Base-by-base conservation (phyloP, 768 basidiomycete species). In the Postia placenta region DNA sequence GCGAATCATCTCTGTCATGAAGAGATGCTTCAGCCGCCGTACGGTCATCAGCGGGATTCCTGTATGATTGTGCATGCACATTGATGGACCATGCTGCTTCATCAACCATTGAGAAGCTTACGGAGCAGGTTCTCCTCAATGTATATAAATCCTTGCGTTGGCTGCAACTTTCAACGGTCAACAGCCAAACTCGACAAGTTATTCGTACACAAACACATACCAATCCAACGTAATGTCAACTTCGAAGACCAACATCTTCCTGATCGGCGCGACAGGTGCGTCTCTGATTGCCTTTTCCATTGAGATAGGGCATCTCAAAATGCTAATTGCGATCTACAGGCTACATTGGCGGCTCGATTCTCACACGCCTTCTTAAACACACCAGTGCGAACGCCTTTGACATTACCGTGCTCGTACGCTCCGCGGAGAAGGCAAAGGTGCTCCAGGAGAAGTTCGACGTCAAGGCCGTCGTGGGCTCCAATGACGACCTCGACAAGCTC, bases 281-380 rank as follows among this genome's bases (percentile, higher is more conserved):
- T 25, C 15, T 23, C 14, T 33, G 11, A n/a, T 3, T 35, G 45
- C 17, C 12, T 14, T 12, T 17, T 24, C 45, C 5, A 7, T 20
- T 5, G 23, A 26, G 20, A 25, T 30, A 11, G 14, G 17, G 9
- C 19, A 7, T 27, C 20, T 42, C 26, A n/a, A 39, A 4, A 3
- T 27, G 45, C 17, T n/a, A n/a, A n/a, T n/a, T n/a, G n/a, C n/a
- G n/a, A n/a, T 17, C 9, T 40, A 20, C 28, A 76, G 79, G 79
- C 11, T 82, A 80, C 60, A 76, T 80, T 39, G 78, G 79, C 1
- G 81, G 78, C 19, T 70, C 73, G 4, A 74, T 80, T 30, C 68
- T 82, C 1, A 51, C 67, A 2, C 70, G 69, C 25, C 67, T 82
- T 15, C 64, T 81, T 47, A 58, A 61, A 15, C 75, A 79, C 52